Base-by-base conservation (phyloP, 805 yeast genomes). In the Schwanniomyces occidentalis region DNA sequence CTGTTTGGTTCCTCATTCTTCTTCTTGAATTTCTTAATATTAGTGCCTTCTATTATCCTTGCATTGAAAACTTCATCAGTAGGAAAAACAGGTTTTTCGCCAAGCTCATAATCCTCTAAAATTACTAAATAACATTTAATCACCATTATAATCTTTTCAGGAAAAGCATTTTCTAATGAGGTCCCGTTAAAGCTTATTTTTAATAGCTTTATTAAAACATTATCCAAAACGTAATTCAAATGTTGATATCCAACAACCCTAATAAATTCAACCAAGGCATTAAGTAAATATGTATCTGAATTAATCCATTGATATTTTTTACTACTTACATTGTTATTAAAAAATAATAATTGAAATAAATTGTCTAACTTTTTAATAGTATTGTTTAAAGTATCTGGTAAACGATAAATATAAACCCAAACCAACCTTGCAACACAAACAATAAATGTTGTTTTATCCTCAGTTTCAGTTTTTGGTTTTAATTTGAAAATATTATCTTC, bases 331-430 rank as follows among this genome's bases (percentile, higher is more conserved):
- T 47, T 55, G 8, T 55, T 49, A 35, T 69, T 74, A 32, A 73
- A 72, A 16, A 90, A 64, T 26, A 85, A 56, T 4, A 76, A 42
- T 31, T 75, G 73, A 38, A 82, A 78, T 21, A 93, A 61, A 2
- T 62, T 51, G 38, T 84, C 95, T 32, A 93, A 68, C 36, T 82
- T 82, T 49, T 89, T 82, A 3, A 90, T 80, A 0, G 95, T 89
- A 39, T 85, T 82, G 54, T 91, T 93, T 47, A 91, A 63, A 0
- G 97, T 84, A 46, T 95, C 99, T 0, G 95, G 77, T 45, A 89
- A 79, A 42, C 98, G 69, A 58, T 82, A 87, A 16, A 89, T 63
- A 53, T 85, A 93, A 0, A 90, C 95, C 99, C 99, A 93, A 0
- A 86, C 60, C 20, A 95, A 65, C 38, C 96, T 65, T 0, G 95